Percentiles rank a stretch among this genome's conserved stretches.
phyloP scores from a whole-genome alignment of 805 yeast genomes.

The Nakazawaea sp. region DNA sequence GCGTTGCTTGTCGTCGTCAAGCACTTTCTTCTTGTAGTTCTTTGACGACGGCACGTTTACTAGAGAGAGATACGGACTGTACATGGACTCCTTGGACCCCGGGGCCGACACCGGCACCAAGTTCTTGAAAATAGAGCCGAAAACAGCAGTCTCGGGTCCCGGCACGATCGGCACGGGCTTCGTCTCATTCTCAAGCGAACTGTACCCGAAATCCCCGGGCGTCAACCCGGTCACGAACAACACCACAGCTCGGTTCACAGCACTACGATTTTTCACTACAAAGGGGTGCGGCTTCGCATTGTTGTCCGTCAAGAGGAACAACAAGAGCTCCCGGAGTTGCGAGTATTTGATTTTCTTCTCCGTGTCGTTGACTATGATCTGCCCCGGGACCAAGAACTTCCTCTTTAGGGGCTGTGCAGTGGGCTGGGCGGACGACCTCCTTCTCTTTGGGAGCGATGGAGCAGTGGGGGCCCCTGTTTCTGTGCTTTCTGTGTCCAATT shows the following conservation, averaged over 20 bases:
- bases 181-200: conserved; percentile 7
- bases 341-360: neutral
- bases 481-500: no score
- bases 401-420: conserved; percentile 12
- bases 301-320: conserved; percentile 34
- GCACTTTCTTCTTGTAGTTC: conserved; percentile 40
- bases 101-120: conserved; percentile 53
- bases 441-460: conserved; percentile 24
- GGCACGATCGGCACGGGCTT: neutral
- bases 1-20: conserved; percentile 24
- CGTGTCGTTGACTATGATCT: neutral
- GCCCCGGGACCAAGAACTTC: neutral
- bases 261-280: conserved; percentile 37
- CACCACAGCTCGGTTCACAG: conserved; percentile 48
- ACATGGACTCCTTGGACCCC: conserved; percentile 53
- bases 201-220: conserved; percentile 33
- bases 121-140: conserved; percentile 24
- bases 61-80: conserved; percentile 49
- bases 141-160: neutral
- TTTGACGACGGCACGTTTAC: conserved; percentile 50
- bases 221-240: conserved; percentile 63
- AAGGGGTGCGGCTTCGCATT: conserved; percentile 41
- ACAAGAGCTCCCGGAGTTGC: conserved; percentile 30
- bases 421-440: conserved; percentile 32
- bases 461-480: no score